Evolutionary conservation across 495 filamentous ascomycete species (phyloP).

Genomic region (Annulohypoxylon moriforme): DNA sequence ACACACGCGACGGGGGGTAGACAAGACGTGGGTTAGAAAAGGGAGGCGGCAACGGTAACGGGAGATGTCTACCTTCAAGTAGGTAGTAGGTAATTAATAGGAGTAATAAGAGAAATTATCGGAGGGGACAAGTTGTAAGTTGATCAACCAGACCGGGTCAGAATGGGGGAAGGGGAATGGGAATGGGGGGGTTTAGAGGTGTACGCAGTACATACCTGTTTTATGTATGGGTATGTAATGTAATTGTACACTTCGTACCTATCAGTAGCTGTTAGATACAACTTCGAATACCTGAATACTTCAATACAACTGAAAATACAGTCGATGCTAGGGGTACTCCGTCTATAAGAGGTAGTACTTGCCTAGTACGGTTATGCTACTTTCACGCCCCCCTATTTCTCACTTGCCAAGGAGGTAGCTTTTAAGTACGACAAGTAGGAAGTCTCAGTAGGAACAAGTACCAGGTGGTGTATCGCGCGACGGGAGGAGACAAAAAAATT

Average conservation of each 20-base stretch:
- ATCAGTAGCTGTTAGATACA: not conserved
- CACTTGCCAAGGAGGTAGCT: constrained; percentile 1
- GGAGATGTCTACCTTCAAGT: constrained; percentile 49
- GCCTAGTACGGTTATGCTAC: not conserved
- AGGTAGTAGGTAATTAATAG: constrained; percentile 51
- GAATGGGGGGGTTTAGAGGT: constrained; percentile 22
- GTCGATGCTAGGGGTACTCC: constrained; percentile 9
- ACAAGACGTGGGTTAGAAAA: constrained; percentile 42
- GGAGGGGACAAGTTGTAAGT: constrained; percentile 45
- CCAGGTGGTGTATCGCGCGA: constrained; percentile 7
- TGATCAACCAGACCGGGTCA: constrained; percentile 48
- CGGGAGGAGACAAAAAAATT: not conserved
- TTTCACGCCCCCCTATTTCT: not conserved
- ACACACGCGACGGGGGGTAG: constrained; percentile 42
- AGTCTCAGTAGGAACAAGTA: constrained; percentile 2
- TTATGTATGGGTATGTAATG: constrained; percentile 5
- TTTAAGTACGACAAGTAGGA: not conserved
- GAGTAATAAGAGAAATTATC: constrained; percentile 53
- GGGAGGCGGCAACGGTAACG: constrained; percentile 51
- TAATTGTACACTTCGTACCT: not conserved
- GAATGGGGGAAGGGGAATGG: constrained; percentile 43
- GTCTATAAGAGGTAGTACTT: constrained; percentile 8
- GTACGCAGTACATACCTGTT: constrained; percentile 11
- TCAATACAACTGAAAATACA: not conserved
- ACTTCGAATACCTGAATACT: not conserved